Conservation (phyloP, 139 green algal genomes). For the Pleodorina starrii region DNA sequence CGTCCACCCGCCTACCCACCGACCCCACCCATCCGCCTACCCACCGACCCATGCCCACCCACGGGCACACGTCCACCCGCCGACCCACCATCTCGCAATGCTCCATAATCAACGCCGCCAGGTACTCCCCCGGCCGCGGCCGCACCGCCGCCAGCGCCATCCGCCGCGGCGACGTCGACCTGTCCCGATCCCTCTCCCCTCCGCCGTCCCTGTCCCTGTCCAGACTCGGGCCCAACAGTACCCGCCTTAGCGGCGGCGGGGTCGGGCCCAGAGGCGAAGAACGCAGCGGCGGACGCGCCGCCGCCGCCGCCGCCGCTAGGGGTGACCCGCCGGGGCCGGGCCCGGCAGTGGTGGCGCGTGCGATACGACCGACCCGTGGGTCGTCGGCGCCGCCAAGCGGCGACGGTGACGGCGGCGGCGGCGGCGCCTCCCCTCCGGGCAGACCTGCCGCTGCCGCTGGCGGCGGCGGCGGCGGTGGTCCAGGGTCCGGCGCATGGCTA, state of each 20-base stretch:
- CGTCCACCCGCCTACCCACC: too few relatives aligned
- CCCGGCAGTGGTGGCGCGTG: neutral
- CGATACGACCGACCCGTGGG: neutral
- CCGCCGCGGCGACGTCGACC: neutral
- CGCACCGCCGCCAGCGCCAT: conserved; percentile 2
- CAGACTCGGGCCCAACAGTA: too few relatives aligned
- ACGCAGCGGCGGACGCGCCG: neutral
- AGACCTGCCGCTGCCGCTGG: neutral
- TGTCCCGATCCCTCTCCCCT: too few relatives aligned
- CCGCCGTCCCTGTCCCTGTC: too few relatives aligned
- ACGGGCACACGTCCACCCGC: too few relatives aligned
- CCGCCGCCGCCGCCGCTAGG: neutral
- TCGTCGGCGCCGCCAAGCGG: neutral
- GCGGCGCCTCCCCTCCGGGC: neutral
- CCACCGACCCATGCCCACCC: too few relatives aligned
- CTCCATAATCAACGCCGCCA: conserved; percentile 4
- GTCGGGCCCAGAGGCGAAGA: neutral
- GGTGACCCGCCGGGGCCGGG: too few relatives aligned
- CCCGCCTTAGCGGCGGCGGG: neutral
- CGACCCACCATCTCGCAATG: conserved; percentile 22
- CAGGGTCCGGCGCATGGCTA: too few relatives aligned
- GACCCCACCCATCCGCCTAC: too few relatives aligned
- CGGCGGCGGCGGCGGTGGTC: too few relatives aligned
- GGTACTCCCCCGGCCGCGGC: neutral
- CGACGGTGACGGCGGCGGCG: neutral